Evolutionary conservation across 306 rosid species (phyloP), one percentile per base, ranked within the genome.

Genomic region (Styphnolobium japonicum): DNA sequence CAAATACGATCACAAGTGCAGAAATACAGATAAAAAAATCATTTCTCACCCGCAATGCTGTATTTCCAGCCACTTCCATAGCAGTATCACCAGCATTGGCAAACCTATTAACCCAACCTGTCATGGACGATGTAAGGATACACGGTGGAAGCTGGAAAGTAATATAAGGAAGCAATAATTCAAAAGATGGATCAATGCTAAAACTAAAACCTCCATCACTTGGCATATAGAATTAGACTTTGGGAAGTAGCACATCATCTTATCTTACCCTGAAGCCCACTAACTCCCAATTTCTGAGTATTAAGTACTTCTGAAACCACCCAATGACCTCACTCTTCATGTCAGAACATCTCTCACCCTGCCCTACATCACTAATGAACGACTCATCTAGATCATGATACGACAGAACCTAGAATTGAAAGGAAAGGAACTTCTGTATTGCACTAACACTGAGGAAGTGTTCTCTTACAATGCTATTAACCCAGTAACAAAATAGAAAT

Each of bases 21-120:
- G 15, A 60, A 22, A 46, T 29, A 10, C n/a, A 31, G 62, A 31
- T 2, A 36, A 7, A 29, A 57, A 71, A 62, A 31, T 80, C 14
- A 19, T 49, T 70, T 80, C 98, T 85, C 82, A 93, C 99, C 88
- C 90, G 90, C 36, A 83, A 1, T 81, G 99, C 99, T 0, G 98
- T 96, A 75, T 73, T 96, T 78, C 88, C 99, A n/a, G 99, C 99
- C 46, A 93, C 97, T 87, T 93, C 98, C 91, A 96, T 81, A 67
- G 99, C 98, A 77, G 99, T 85, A 80, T 96, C 99, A 77, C 99
- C 99, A 49, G 99, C 99, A 87, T 96, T 87, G 56, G 99, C 99
- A 88, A 96, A 96, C 67, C 99, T 96, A 81, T 96, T 96, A 69
- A 96, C 99, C 99, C 99, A 96, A 76, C 98, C 99, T 96, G 94